Percentiles rank a stretch among this genome's conserved stretches.
phyloP scores from a whole-genome alignment of 2,329 filamentous ascomycete species.

The Colletotrichum sp. region DNA sequence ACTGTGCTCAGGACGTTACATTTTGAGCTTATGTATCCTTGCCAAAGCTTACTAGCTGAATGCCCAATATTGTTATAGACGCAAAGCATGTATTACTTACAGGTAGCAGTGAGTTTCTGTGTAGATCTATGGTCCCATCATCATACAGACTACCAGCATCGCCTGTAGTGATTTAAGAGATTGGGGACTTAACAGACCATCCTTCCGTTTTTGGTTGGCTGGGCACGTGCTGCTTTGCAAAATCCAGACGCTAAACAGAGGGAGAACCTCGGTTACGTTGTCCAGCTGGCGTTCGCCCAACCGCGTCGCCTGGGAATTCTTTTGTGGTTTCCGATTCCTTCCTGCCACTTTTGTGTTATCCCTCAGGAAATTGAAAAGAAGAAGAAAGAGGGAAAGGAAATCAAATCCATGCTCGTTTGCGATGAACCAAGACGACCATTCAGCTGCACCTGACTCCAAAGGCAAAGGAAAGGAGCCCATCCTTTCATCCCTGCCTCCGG shows the following conservation, averaged over 20 bases:
- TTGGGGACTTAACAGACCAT: not conserved
- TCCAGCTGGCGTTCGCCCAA: not conserved
- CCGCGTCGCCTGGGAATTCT: not conserved
- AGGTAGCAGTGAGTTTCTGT: not conserved
- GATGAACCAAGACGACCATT: not conserved
- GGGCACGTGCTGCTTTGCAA: not conserved
- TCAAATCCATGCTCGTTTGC: not conserved
- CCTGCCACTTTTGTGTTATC: not conserved
- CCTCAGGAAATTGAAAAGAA: not conserved
- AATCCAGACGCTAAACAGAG: not conserved
- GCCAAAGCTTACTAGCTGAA: not conserved
- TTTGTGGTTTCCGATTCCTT: too few relatives aligned
- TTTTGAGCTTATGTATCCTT: too few relatives aligned
- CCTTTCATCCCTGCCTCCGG: not conserved
- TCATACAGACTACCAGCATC: not conserved
- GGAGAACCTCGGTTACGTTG: not conserved
- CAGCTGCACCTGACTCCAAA: not conserved
- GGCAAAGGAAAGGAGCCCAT: not conserved
- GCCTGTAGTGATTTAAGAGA: not conserved
- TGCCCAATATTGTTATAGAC: not conserved
- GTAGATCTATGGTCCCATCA: not conserved
- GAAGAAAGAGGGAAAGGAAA: not conserved
- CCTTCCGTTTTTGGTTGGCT: not conserved
- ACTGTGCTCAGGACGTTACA: not conserved
- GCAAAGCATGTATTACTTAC: not conserved